These are phyloP conservation scores for Scenedesmus sp. DNA, from an alignment of 163 green algal species.

Conservation along the genomic window DNA sequence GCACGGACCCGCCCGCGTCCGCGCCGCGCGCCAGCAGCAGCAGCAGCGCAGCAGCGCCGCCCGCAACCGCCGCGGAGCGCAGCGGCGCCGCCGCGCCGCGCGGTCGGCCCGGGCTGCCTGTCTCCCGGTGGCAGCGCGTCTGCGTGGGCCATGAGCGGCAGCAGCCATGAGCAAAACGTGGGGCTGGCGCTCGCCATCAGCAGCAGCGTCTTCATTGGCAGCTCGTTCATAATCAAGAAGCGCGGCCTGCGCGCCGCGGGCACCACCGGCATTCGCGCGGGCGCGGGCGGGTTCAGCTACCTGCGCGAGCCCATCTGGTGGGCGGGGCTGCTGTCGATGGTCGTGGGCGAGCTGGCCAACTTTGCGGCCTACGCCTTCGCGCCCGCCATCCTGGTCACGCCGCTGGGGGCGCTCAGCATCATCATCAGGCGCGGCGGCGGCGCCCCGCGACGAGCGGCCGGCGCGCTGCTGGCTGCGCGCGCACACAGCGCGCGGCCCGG, in stretches of 20 bases:
- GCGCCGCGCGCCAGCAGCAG: no score
- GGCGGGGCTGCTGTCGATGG: constrained; percentile 91
- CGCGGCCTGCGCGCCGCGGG: constrained; percentile 88
- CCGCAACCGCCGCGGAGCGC: no score
- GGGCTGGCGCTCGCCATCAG: constrained; percentile 88
- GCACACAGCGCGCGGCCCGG: no score
- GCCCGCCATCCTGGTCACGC: constrained; percentile 95
- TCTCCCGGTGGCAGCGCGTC: no score
- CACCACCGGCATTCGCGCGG: constrained; percentile 64
- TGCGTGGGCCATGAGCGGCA: no score
- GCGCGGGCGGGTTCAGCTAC: constrained; percentile 93
- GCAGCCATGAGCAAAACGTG: constrained; percentile 44
- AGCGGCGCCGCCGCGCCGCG: no score
- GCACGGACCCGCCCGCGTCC: no score
- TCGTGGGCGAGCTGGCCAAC: constrained; percentile 93
- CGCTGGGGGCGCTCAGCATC: constrained; percentile 90
- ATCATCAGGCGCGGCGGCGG: constrained; percentile 90
- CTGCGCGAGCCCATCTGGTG: constrained; percentile 96
- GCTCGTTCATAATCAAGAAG: constrained; percentile 99
- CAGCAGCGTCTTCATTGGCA: constrained; percentile 94
- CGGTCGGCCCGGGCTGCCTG: no score
- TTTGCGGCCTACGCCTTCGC: constrained; percentile 98
- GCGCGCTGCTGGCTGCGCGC: no score
- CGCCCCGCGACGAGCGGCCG: no score
- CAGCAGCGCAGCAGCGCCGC: no score